phyloP scores from a whole-genome alignment of 1,284 basidiomycete genomes.

The Trichosporon sp. region DNA sequence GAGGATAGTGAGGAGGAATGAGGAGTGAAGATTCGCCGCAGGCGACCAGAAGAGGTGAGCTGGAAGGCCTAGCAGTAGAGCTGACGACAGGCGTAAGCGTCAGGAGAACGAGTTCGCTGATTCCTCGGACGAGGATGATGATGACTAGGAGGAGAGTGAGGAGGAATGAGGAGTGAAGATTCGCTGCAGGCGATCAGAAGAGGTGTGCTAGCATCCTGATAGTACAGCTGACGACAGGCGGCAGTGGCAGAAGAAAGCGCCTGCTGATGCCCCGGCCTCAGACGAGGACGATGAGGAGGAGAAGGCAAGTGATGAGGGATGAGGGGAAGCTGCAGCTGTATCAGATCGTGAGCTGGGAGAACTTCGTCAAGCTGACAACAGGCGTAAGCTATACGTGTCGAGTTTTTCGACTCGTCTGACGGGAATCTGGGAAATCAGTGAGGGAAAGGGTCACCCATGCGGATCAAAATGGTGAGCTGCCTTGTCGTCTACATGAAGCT shows the following conservation, averaged over 20 bases:
- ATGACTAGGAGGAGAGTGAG: not conserved
- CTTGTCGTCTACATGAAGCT: no score
- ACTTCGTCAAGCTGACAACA: not conserved
- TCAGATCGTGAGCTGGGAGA: constrained; percentile 6
- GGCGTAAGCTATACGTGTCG: constrained; percentile 13
- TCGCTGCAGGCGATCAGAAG: no score
- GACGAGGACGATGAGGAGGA: not conserved
- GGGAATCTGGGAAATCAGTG: constrained; percentile 2
- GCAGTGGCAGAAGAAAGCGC: no score
- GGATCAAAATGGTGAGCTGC: no score
- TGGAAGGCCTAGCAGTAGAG: no score
- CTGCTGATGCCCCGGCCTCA: no score
- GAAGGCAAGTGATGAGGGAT: no score
- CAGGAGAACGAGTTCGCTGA: constrained; percentile 17
- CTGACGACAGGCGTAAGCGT: constrained; percentile 14
- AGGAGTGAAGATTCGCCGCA: no score
- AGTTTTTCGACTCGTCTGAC: constrained; percentile 14
- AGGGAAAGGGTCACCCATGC: not conserved
- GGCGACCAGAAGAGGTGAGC: no score
- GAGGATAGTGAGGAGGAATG: no score
- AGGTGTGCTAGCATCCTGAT: no score
- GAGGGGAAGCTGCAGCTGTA: constrained; percentile 18
- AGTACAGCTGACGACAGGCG: no score
- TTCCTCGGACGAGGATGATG: constrained; percentile 9
- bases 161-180: not conserved